Percentiles rank a stretch among this genome's conserved stretches.
phyloP scores from a whole-genome alignment of 768 basidiomycete genomes.

The Pisolithus marmoratus region DNA sequence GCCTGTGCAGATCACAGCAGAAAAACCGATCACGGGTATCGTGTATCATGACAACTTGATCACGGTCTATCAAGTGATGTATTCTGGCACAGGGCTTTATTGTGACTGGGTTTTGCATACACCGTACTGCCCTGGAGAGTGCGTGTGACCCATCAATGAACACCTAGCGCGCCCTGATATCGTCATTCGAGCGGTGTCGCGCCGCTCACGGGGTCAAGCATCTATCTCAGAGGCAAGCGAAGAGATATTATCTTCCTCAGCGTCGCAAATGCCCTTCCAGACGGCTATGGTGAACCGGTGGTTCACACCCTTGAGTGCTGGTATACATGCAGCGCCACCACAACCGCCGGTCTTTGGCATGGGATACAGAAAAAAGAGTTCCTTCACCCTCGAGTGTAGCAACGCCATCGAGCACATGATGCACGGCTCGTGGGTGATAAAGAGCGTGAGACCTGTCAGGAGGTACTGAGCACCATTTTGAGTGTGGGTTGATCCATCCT shows the following conservation, averaged over 20 bases:
- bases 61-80: too few relatives aligned
- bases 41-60: too few relatives aligned
- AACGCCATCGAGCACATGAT: slow-evolving; percentile 98
- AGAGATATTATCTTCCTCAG: slow-evolving; percentile 2
- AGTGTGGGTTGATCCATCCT: slow-evolving; percentile 9
- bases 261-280: slow-evolving; percentile 42
- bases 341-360: slow-evolving; percentile 84
- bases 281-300: slow-evolving; percentile 74
- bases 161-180: too few relatives aligned
- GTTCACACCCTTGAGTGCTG: slow-evolving; percentile 80
- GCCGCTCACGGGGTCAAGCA: slow-evolving; percentile 12
- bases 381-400: slow-evolving; percentile 88
- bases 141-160: too few relatives aligned
- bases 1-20: too few relatives aligned
- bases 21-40: too few relatives aligned
- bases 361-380: slow-evolving; percentile 69
- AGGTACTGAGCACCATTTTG: slow-evolving; percentile 80
- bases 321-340: slow-evolving; percentile 69
- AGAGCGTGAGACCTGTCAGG: slow-evolving; percentile 76
- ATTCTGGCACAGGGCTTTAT: too few relatives aligned
- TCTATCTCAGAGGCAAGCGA: slow-evolving; percentile 23
- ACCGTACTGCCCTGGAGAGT: too few relatives aligned
- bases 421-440: slow-evolving; percentile 95
- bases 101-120: too few relatives aligned
- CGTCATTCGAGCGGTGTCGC: too few relatives aligned